phyloP scores from a whole-genome alignment of 495 filamentous ascomycete species.

The Apodospora peruviana region DNA sequence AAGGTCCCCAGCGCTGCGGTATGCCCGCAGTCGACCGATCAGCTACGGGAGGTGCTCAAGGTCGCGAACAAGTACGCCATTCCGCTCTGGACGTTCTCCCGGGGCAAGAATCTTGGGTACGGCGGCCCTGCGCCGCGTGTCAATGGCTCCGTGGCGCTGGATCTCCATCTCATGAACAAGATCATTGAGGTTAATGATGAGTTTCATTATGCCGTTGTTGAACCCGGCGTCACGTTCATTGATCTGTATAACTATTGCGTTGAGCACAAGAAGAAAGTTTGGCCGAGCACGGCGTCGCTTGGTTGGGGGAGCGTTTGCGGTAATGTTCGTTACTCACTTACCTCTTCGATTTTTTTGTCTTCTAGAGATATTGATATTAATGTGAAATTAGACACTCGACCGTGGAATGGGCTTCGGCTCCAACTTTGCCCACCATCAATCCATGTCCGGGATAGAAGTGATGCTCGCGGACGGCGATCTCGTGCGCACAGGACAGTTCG shows the following conservation, averaged over 20 bases:
- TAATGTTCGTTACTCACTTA: slow-evolving; percentile 28
- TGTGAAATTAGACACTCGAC: slow-evolving; percentile 28
- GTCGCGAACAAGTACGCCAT: slow-evolving; percentile 40
- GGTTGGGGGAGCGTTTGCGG: slow-evolving; percentile 54
- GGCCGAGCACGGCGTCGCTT: slow-evolving; percentile 50
- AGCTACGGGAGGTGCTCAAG: slow-evolving; percentile 36
- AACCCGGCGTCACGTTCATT: slow-evolving; percentile 52
- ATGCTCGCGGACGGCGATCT: slow-evolving; percentile 44
- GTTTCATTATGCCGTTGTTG: slow-evolving; percentile 47
- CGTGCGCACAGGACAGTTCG: slow-evolving; percentile 46
- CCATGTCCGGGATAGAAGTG: slow-evolving; percentile 44
- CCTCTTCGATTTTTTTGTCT: not conserved
- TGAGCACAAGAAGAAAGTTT: slow-evolving; percentile 43
- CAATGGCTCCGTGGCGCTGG: slow-evolving; percentile 47
- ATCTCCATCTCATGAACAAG: slow-evolving; percentile 51
- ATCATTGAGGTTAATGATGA: slow-evolving; percentile 52
- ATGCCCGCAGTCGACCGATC: slow-evolving; percentile 31
- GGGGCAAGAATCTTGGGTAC: slow-evolving; percentile 52
- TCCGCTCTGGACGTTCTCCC: slow-evolving; percentile 47
- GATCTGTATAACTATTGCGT: slow-evolving; percentile 49
- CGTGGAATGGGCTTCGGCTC: slow-evolving; percentile 41
- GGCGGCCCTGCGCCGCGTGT: slow-evolving; percentile 52
- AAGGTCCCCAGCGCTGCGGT: slow-evolving; percentile 40
- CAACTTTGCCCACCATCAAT: slow-evolving; percentile 44
- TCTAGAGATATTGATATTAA: not conserved